Evolutionary conservation across 2,329 filamentous ascomycete species (phyloP).

Genomic region (Verticillium longisporum): DNA sequence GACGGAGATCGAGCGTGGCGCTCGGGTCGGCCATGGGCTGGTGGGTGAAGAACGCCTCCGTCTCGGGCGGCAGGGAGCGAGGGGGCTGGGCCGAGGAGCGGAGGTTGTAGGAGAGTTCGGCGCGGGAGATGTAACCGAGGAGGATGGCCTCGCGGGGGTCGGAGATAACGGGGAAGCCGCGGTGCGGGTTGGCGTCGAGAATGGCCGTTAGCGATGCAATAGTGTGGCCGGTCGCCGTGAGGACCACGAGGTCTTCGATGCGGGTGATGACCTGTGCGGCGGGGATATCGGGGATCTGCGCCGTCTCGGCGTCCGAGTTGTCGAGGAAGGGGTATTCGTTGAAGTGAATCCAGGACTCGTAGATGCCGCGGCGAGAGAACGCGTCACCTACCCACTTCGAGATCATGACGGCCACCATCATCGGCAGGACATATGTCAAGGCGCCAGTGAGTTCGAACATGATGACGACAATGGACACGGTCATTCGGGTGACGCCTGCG

Average conservation of each 20-base stretch:
- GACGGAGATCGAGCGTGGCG: conserved; percentile 76
- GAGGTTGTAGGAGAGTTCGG: conserved; percentile 79
- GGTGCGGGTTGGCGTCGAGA: conserved; percentile 68
- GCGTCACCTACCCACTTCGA: conserved; percentile 98
- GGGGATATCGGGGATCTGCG: conserved; percentile 69
- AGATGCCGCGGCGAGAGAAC: conserved; percentile 87
- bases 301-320: conserved; percentile 69
- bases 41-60: conserved; percentile 79
- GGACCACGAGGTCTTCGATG: conserved; percentile 81
- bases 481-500: conserved; percentile 90
- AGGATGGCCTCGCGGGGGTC: conserved; percentile 71
- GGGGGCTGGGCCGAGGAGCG: conserved; percentile 50
- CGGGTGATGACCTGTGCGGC: conserved; percentile 89
- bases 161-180: conserved; percentile 86
- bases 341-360: conserved; percentile 96
- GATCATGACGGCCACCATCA: conserved; percentile 98
- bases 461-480: conserved; percentile 96
- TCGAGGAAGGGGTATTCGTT: conserved; percentile 95
- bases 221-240: conserved; percentile 83
- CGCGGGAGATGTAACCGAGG: conserved; percentile 88
- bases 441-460: conserved; percentile 98
- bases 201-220: conserved; percentile 67
- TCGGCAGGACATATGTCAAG: conserved; percentile 91
- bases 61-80: conserved; percentile 57
- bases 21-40: conserved; percentile 73